Base-by-base conservation (phyloP, 1,284 basidiomycete genomes). In the Pseudomicrostroma phylloplanum region DNA sequence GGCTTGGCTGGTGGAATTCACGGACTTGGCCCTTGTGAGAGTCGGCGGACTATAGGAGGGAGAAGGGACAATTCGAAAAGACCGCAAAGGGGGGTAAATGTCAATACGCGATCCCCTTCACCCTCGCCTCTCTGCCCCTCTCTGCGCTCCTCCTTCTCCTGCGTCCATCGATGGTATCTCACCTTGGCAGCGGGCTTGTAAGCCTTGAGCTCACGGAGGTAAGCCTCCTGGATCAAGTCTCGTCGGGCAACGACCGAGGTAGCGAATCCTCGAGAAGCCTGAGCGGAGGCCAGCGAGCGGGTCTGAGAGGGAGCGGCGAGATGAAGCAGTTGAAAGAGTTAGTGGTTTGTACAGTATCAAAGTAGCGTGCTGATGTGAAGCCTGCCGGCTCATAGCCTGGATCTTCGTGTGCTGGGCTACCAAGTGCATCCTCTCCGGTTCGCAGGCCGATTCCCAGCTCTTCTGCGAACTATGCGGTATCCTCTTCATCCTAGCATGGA, bases 171-270 rank as follows among this genome's bases (percentile, higher is more conserved):
- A 9, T 9, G 3, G 30, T 9, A 36, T 36, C 78, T 58, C 53
- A 79, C 79, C 71, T 73, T 74, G 39, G 74, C 66, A 43, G 76
- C 80, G 41, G 83, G 80, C 84, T 92, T 94, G 87, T 93, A 96
- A 19, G 85, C 81, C 83, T 90, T 94, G 79, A 96, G 85, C 83
- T 94, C 89, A 78, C 85, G 87, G 72, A 96, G 76, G 83, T 96
- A 96, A 62, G 94, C 80, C 72, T 96, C 91, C 85, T 94, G 90
- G 63, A 96, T 84, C 75, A 94, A 83, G 83, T 96, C 92, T 94
- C 19, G 25, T 19, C 17, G 19, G 39, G 69, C 71, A 23, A 69
- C 68, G 46, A 69, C 70, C 54, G 75, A 73, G 64, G 71, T 72
- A 46, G 75, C 76, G 56, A 77, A 58, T 55, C 70, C 70, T 57